These are phyloP conservation scores for Claviceps capensis DNA, from an alignment of 2,329 filamentous ascomycete genomes.

Conservation along the genomic window DNA sequence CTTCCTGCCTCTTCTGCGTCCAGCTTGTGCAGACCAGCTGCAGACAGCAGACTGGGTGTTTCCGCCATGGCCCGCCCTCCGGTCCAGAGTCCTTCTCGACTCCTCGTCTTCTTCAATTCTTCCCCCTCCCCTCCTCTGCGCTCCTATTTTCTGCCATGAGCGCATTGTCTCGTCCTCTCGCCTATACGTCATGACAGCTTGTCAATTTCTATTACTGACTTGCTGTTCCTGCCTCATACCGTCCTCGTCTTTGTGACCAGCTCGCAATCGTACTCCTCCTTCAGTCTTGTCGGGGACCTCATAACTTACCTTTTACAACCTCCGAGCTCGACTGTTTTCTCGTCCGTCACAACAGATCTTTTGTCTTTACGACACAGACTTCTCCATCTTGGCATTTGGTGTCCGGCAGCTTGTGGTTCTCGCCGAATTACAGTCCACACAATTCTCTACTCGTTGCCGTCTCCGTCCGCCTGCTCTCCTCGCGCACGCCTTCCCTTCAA, in stretches of 20 bases:
- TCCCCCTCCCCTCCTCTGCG: conserved; percentile 1
- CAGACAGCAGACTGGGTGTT: conserved; percentile 1
- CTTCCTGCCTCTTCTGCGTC: not conserved
- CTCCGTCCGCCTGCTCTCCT: conserved; percentile 17
- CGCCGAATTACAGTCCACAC: not conserved
- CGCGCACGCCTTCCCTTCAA: conserved; percentile 27
- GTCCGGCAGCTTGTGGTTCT: too few relatives aligned
- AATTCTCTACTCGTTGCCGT: conserved; percentile 1
- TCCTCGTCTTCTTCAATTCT: conserved; percentile 2
- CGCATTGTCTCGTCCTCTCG: conserved; percentile 3
- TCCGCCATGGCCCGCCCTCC: not conserved
- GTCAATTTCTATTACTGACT: conserved; percentile 2
- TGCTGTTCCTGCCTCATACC: conserved; percentile 4
- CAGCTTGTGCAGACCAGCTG: not conserved
- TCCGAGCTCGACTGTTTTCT: conserved; percentile 12
- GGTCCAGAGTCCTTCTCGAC: not conserved
- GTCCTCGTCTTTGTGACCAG: conserved; percentile 6
- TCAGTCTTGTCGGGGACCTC: not conserved
- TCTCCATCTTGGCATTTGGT: not conserved
- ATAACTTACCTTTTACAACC: conserved; percentile 7
- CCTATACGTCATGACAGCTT: conserved; percentile 9
- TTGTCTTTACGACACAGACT: not conserved
- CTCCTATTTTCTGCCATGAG: conserved; percentile 5
- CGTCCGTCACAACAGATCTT: not conserved
- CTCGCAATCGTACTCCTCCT: conserved; percentile 5